A percentile compares a stretch with the other conserved stretches of the same genome.
These are phyloP conservation scores for Metschnikowia kofuensis DNA, from an alignment of 805 yeast species.

Conservation along the genomic window DNA sequence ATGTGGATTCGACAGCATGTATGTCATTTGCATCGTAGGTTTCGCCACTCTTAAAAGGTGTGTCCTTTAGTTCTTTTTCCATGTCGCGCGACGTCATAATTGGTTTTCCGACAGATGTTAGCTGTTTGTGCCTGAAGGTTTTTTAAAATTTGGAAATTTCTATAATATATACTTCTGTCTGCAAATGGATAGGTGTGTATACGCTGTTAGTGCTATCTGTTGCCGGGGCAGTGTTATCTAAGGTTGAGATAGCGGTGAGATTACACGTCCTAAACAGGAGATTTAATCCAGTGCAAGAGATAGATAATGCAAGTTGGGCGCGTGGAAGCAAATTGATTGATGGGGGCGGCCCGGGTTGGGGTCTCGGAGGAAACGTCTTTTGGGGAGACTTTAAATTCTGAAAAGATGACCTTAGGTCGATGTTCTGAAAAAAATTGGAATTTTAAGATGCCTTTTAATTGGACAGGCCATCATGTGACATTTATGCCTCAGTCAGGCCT, in stretches of 20 bases:
- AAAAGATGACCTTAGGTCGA: neutral
- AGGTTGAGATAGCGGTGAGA: neutral
- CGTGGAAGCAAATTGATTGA: neutral
- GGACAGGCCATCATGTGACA: slow-evolving; percentile 1
- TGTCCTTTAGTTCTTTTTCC: slow-evolving; percentile 9
- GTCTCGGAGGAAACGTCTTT: neutral
- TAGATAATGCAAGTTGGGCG: slow-evolving; percentile 3
- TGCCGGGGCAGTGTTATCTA: neutral
- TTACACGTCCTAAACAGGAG: neutral
- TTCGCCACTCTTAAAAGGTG: slow-evolving; percentile 4
- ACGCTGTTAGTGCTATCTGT: neutral
- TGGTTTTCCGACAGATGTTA: neutral
- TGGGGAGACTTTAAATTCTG: too few relatives aligned
- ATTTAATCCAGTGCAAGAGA: neutral
- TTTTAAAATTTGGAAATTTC: neutral
- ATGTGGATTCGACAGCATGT: slow-evolving; percentile 8
- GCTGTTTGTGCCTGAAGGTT: neutral
- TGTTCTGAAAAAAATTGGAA: neutral
- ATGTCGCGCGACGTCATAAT: neutral
- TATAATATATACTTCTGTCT: neutral
- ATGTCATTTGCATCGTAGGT: slow-evolving; percentile 10
- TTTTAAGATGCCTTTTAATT: too few relatives aligned
- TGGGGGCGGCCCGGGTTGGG: too few relatives aligned
- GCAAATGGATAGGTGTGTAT: neutral
- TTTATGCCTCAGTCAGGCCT: slow-evolving; percentile 3